Base-by-base conservation (phyloP, 148 eudicot species). In the Gaultheria prostrata region DNA sequence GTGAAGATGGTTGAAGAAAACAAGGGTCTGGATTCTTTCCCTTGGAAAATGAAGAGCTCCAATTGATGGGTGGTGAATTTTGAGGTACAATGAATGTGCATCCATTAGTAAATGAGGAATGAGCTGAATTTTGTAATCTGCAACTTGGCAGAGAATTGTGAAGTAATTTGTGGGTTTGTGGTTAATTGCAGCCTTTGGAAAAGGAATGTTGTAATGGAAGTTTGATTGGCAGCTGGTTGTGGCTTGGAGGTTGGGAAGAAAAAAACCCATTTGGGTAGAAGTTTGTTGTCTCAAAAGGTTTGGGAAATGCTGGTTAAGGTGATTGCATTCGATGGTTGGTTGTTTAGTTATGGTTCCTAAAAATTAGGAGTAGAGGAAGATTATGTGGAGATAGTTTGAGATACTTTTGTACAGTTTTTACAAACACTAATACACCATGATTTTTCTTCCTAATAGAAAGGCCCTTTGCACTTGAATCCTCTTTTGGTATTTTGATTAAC, bases 331-430 rank as follows among this genome's bases (percentile, higher is more conserved):
- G 76, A 32, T 32, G 46, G 4, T 28, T 32, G 76, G 15, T 32
- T n/a, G 17, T 32, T 70, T 30, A 71, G 76, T 24, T 63, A 63
- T 63, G 30, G 69, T 67, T 30, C 72, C 71, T 13, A 15, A 32
- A 18, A 32, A 18, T 35, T 35, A 71, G 76, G 35, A 71, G 46
- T 32, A 35, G 45, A 71, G 21, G 46, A 71, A 71, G 20, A 8
- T 32, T 17, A 35, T 32, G 76, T 71, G 35, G 76, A 71, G 76
- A 21, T 46, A 71, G 45, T 67, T 67, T 67, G 39, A 71, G 76
- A 71, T 71, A 35, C 76, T 71, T 33, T 71, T 71, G 76, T 71
- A 71, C 76, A 71, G 76, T 71, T 71, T 63, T 67, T 32, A 71
- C 76, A 35, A 35, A 15, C 46, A 71, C 76, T 71, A 35, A 71